A percentile compares a stretch with the other conserved stretches of the same genome.
Conservation (phyloP, 176 grass and related monocot genomes). For the Puya raimondii region DNA sequence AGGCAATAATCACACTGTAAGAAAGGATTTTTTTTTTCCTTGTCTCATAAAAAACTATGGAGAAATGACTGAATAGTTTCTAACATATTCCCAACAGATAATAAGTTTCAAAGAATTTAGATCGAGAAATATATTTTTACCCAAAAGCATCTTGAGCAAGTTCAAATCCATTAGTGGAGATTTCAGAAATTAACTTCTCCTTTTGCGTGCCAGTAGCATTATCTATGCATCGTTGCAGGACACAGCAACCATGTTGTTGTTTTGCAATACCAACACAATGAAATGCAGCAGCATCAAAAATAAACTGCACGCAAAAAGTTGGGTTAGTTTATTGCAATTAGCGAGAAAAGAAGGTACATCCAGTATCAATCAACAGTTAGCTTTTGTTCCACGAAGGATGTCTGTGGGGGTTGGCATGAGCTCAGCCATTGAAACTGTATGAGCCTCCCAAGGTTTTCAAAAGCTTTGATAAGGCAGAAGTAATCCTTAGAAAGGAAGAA, state of each 20-base stretch:
- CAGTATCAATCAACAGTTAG: no score
- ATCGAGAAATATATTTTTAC: slow-evolving; percentile 25
- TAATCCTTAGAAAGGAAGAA: no score
- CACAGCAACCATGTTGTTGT: slow-evolving; percentile 78
- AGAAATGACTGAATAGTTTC: background rate
- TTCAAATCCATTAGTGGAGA: slow-evolving; percentile 52
- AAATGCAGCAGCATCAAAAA: slow-evolving; percentile 65
- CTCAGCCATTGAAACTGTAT: no score
- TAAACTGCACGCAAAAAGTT: slow-evolving; percentile 36
- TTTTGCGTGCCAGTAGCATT: slow-evolving; percentile 40
- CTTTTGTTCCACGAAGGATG: no score
- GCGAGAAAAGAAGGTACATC: no score
- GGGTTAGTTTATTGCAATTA: background rate
- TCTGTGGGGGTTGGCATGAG: no score
- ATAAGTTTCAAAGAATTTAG: slow-evolving; percentile 4
- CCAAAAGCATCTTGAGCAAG: slow-evolving; percentile 75
- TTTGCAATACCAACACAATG: slow-evolving; percentile 62
- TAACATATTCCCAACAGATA: slow-evolving; percentile 4
- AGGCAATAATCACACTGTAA: background rate
- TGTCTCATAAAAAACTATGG: background rate
- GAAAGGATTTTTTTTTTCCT: background rate
- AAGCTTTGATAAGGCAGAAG: no score
- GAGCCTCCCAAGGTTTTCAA: no score
- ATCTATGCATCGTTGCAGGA: slow-evolving; percentile 74
- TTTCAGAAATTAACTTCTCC: slow-evolving; percentile 48